Base-by-base conservation (phyloP, 2,329 filamentous ascomycete genomes). In the Colletotrichum sojae region DNA sequence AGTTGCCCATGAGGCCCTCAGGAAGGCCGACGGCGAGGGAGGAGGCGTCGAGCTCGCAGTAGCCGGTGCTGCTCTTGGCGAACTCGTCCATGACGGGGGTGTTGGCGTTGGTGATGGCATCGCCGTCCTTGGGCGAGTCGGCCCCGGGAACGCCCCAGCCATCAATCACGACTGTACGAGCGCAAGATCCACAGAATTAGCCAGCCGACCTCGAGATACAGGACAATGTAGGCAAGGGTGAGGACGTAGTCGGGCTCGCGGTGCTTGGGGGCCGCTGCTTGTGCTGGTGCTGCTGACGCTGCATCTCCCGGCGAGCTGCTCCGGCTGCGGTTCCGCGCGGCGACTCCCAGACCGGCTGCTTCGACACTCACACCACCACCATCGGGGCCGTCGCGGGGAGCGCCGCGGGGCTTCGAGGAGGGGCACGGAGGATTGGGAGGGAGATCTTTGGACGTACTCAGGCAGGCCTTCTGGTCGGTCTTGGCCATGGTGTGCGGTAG, bases 1-100 rank as follows among this genome's bases (percentile, higher is more conserved):
- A 97, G 87, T 99, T 99, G 73, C 96, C 96, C 96, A 99, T 99
- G 74, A 99, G 87, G 69, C 96, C 96, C 80, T 99, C 95, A 20
- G 96, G 96, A 61, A 99, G 89, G 73, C 96, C 96, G 73, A 99
- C 96, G 53, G 96, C 96, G 70, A 97, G 89, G 51, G 96, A 98
- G 2, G 96, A 98, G 67, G 96, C 96, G 76, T 99, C 96, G 71
- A 99, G 91, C 84, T 97, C 91, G 73, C 93, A 94, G 84, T 92
- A 99, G 71, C 95, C 95, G 76, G 95, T 91, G 39, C 91, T 85
- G 73, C 91, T 92, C 81, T 92, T 90, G 78, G 91, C 93, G 80
- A 99, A 95, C 70, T 89, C 90, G 82, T 98, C 95, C 96, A 99
- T 99, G 80, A 92, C 90, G 54, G 96, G 96, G 67, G 96, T 98